Evolutionary conservation across 768 basidiomycete species (phyloP).

Genomic region (Cantharellus cinnabarinus): DNA sequence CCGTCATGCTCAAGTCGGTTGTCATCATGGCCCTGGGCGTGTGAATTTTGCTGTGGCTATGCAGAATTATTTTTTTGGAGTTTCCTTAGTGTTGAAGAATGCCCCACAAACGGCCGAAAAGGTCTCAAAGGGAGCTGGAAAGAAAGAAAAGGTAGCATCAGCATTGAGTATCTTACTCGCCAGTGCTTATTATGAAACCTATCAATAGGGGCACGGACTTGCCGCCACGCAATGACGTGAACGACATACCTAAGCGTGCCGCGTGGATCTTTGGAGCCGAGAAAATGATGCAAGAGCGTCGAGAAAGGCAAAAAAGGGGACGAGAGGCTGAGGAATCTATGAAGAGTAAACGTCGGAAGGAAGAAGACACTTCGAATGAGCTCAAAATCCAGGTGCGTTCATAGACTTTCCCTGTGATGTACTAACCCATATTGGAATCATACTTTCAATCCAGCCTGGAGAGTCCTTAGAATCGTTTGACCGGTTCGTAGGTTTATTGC

Average conservation of each 20-base stretch:
- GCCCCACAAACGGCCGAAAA: not conserved
- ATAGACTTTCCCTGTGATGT: not conserved
- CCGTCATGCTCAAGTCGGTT: too few relatives aligned
- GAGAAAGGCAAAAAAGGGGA: not conserved
- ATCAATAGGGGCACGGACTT: not conserved
- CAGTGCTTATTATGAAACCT: not conserved
- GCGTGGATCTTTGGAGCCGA: not conserved
- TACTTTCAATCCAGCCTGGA: not conserved
- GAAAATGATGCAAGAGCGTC: not conserved
- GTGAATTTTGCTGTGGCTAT: too few relatives aligned
- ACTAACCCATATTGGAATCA: not conserved
- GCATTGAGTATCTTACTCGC: not conserved
- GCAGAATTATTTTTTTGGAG: not conserved
- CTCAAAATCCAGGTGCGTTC: not conserved
- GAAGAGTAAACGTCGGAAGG: not conserved
- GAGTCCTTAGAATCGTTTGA: not conserved
- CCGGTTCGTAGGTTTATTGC: not conserved
- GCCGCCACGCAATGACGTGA: not conserved
- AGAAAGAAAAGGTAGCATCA: not conserved
- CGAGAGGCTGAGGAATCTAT: not conserved
- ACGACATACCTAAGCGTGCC: not conserved
- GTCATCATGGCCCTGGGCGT: too few relatives aligned
- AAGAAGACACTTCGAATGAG: not conserved
- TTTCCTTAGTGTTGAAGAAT: not conserved
- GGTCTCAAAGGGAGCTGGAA: not conserved